phyloP scores from a whole-genome alignment of 2,329 filamentous ascomycete species.

The Chaetomium sp. region DNA sequence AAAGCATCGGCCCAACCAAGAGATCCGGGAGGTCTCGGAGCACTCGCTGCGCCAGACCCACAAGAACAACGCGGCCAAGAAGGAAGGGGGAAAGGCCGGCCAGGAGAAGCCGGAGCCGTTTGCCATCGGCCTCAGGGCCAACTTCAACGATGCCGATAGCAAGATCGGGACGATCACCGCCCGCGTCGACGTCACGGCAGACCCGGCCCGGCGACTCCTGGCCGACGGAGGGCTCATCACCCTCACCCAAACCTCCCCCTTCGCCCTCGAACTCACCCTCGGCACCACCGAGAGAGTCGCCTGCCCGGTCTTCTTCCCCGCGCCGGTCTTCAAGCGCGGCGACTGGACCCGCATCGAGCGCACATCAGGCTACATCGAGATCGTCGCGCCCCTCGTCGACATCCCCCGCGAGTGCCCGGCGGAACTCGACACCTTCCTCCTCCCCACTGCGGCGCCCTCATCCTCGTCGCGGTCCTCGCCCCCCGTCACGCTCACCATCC shows the following conservation, averaged over 20 bases:
- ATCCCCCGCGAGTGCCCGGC: conserved; percentile 17
- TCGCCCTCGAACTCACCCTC: conserved; percentile 36
- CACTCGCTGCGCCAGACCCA: conserved; percentile 19
- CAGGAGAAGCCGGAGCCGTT: not conserved
- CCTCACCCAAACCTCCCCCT: conserved; percentile 34
- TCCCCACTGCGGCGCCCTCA: conserved; percentile 28
- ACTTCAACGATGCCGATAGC: conserved; percentile 25
- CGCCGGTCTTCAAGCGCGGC: conserved; percentile 32
- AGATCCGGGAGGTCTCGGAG: conserved; percentile 20
- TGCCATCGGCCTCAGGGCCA: conserved; percentile 25
- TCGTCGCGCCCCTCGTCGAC: conserved; percentile 33
- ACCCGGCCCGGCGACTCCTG: conserved; percentile 32
- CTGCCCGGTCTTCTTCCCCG: conserved; percentile 30
- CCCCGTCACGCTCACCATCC: conserved; percentile 34
- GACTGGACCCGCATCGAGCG: conserved; percentile 38
- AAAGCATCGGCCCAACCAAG: conserved; percentile 32
- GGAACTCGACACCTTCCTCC: conserved; percentile 30
- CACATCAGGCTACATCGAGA: conserved; percentile 39
- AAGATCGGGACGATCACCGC: conserved; percentile 34
- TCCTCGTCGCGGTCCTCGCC: conserved; percentile 13
- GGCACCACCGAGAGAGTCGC: conserved; percentile 27
- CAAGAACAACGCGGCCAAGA: not conserved
- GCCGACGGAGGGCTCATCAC: conserved; percentile 33
- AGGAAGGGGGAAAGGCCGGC: too few species aligned
- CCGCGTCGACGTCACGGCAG: conserved; percentile 33